phyloP scores from a whole-genome alignment of 1,284 basidiomycete species.

The Vanrija pseudolonga region DNA sequence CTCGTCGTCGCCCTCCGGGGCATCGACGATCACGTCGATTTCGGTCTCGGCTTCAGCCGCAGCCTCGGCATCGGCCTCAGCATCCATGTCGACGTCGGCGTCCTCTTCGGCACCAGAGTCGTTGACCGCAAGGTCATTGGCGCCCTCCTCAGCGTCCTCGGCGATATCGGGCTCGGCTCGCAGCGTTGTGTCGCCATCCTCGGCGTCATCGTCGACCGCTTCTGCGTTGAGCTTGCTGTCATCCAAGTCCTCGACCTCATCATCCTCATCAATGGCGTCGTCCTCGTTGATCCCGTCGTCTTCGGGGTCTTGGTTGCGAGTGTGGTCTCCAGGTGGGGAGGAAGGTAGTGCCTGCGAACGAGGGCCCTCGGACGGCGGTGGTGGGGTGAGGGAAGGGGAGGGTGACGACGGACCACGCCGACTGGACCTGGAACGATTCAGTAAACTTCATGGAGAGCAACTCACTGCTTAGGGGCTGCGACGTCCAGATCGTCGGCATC shows the following conservation, averaged over 20 bases:
- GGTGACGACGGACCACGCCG: conserved; percentile 10
- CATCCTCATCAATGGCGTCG: conserved; percentile 2
- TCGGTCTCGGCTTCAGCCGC: conserved; percentile 6
- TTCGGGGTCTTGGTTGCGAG: not conserved
- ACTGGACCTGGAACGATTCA: not conserved
- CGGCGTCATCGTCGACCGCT: conserved; percentile 12
- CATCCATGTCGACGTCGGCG: not conserved
- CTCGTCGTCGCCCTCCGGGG: not conserved
- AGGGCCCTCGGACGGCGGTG: conserved; percentile 20
- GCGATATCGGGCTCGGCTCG: conserved; percentile 7
- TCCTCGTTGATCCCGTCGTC: conserved; percentile 12
- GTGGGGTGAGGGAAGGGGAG: conserved; percentile 27
- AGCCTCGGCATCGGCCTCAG: not conserved
- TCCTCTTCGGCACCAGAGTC: not conserved
- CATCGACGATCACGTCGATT: not conserved
- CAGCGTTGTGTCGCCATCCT: conserved; percentile 24
- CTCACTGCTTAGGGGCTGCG: not conserved
- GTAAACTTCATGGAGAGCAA: not conserved
- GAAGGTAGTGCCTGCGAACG: conserved; percentile 15
- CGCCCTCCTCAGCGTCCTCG: not conserved
- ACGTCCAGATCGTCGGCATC: conserved; percentile 2
- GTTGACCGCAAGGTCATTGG: not conserved
- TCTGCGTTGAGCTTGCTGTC: not conserved
- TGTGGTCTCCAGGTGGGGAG: conserved; percentile 4
- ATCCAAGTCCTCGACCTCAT: not conserved